These are phyloP conservation scores for Penicillium roqueforti DNA, from an alignment of 495 filamentous ascomycete species.

Conservation along the genomic window DNA sequence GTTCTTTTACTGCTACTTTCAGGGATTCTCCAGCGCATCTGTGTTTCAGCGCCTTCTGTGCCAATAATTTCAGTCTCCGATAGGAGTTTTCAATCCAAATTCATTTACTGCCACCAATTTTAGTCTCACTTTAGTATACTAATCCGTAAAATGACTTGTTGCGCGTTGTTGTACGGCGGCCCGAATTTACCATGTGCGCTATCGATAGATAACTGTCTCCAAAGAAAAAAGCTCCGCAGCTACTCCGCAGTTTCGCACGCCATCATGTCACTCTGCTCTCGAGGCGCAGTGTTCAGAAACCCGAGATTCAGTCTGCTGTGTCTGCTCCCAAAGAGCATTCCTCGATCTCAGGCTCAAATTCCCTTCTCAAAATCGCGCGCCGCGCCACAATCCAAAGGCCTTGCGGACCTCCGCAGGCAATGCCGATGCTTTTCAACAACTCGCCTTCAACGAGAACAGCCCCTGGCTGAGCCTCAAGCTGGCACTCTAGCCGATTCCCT, in stretches of 20 bases:
- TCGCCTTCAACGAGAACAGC: background rate
- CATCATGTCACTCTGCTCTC: conserved; percentile 33
- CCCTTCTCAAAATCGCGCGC: background rate
- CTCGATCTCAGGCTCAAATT: background rate
- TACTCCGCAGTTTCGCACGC: conserved; percentile 16
- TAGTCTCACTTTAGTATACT: background rate
- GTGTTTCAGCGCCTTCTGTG: conserved; percentile 10
- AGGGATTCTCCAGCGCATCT: conserved; percentile 8
- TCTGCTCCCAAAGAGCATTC: background rate
- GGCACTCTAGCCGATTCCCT: conserved; percentile 20
- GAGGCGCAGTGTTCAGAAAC: conserved; percentile 25
- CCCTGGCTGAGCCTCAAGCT: conserved; percentile 3
- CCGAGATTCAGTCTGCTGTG: conserved; percentile 7
- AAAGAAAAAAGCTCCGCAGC: conserved; percentile 20
- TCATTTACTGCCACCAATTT: background rate
- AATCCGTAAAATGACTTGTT: background rate
- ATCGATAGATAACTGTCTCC: conserved; percentile 24
- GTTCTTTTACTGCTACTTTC: conserved; percentile 9
- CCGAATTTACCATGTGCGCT: conserved; percentile 7
- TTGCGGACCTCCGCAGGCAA: conserved; percentile 7
- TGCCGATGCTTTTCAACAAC: conserved; percentile 25
- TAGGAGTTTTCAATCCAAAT: background rate
- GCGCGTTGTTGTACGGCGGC: no score
- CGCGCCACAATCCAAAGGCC: conserved; percentile 3
- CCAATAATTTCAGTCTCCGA: conserved; percentile 1